A percentile compares a stretch with the other conserved stretches of the same genome.
Conservation (phyloP, 805 yeast species). For the Metschnikowia shivogae region DNA sequence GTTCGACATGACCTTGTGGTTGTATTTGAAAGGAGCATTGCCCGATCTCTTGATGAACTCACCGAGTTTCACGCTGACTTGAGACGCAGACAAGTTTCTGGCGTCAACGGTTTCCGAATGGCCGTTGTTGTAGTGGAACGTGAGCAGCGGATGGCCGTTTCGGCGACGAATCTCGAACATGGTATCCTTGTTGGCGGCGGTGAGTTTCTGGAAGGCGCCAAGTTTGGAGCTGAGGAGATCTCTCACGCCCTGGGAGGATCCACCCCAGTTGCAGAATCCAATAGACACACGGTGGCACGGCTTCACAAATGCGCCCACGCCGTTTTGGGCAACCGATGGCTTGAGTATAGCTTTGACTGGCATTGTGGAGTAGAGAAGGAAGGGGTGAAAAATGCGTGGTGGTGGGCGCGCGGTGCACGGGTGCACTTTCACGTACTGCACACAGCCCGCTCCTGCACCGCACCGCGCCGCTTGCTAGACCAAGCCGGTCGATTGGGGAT, state of each 20-base stretch:
- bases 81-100: conserved; percentile 60
- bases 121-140: conserved; percentile 36
- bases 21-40: conserved; percentile 54
- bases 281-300: conserved; percentile 75
- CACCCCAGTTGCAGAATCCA: conserved; percentile 94
- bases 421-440: background rate
- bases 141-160: conserved; percentile 76
- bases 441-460: no score
- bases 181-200: conserved; percentile 58
- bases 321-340: conserved; percentile 64
- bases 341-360: conserved; percentile 59
- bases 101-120: conserved; percentile 55
- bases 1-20: conserved; percentile 69
- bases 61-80: conserved; percentile 61
- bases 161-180: conserved; percentile 67
- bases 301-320: conserved; percentile 66
- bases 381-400: background rate
- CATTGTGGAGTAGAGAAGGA: conserved; percentile 24
- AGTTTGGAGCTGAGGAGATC: conserved; percentile 13
- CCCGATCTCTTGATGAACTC: conserved; percentile 71
- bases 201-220: conserved; percentile 57
- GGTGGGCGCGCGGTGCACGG: background rate
- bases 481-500: no score
- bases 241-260: conserved; percentile 82
- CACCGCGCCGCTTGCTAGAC: no score